Evolutionary conservation across 768 basidiomycete species (phyloP), one percentile per base, ranked within the genome.

Genomic region (Russula brevipes): DNA sequence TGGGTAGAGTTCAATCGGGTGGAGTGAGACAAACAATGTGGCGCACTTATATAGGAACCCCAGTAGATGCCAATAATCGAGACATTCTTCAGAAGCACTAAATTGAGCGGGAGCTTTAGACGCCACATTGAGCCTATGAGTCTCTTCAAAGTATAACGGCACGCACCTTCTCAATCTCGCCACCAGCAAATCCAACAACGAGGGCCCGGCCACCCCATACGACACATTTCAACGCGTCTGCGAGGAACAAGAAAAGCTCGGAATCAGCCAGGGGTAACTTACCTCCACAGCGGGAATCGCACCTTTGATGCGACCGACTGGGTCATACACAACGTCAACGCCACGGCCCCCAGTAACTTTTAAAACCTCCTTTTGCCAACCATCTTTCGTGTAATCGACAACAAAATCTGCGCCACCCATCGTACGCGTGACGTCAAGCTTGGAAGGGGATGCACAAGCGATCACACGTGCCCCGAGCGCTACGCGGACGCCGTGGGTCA

Each of bases 391-490:
- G 72, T 99, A 99, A 72, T 98, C 82, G 10, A 99, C 77, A 5
- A 78, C 80, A 68, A 86, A 80, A 72, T 99, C 94, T 1, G 94
- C 97, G 8, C 89, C 89, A 11, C 91, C 94, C 57, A 82, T 77
- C 30, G 78, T 78, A 67, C 83, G 86, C 54, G 87, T 88, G 42
- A 98, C 80, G 33, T 89, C 85, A 7, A 96, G 78, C 73, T 99
- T 99, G 46, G 80, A 76, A 36, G 78, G 78, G 16, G 91, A 89
- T 33, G 91, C 93, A 0, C 94, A 95, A 0, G 94, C 97, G 68
- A 99, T 98, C 24, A 99, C 97, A 69, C 84, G 92, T 44, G 91
- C 95, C 31, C 94, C 96, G 52, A 97, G 80, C 8, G 82, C 94
- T 94, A 62, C 14, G 6, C 42, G 33, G 52, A 57, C 45, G 54